Percentiles rank a stretch among this genome's conserved stretches.
Conservation (phyloP, 345 rosid species). For the Citrus hindsii region DNA sequence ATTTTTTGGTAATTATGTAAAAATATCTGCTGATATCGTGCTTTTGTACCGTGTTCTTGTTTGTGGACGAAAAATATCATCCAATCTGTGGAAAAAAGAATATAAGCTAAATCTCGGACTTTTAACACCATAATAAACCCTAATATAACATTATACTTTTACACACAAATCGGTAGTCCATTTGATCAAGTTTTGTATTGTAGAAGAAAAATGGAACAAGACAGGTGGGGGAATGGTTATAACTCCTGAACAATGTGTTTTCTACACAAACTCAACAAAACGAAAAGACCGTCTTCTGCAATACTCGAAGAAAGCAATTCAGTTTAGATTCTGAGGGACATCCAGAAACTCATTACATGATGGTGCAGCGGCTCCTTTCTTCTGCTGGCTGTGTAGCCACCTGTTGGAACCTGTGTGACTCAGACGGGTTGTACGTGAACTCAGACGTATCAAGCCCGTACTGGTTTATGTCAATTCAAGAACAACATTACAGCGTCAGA, state of each 20-base stretch:
- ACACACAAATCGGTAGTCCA: slow-evolving; percentile 17
- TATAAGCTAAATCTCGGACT: background rate
- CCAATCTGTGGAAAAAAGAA: background rate
- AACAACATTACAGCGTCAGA: slow-evolving; percentile 12
- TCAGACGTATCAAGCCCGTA: slow-evolving; percentile 93
- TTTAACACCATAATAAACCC: slow-evolving; percentile 5
- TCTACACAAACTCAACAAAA: slow-evolving; percentile 27
- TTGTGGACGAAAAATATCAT: background rate
- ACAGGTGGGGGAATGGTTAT: background rate
- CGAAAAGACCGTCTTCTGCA: slow-evolving; percentile 24
- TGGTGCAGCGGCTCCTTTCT: slow-evolving; percentile 83
- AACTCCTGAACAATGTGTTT: slow-evolving; percentile 24
- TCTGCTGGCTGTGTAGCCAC: slow-evolving; percentile 59
- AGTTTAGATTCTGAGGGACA: background rate
- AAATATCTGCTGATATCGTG: no score
- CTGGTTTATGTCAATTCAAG: slow-evolving; percentile 38
- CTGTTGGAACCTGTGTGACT: slow-evolving; percentile 75
- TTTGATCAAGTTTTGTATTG: background rate
- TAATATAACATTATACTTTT: background rate
- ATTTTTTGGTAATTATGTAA: no score
- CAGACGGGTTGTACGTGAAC: slow-evolving; percentile 90
- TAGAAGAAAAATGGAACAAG: background rate
- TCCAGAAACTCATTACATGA: slow-evolving; percentile 46
- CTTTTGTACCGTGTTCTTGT: no score
- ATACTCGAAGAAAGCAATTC: slow-evolving; percentile 19